phyloP scores from a whole-genome alignment of 169 alveolate genomes.

The Eimeria tenella region DNA sequence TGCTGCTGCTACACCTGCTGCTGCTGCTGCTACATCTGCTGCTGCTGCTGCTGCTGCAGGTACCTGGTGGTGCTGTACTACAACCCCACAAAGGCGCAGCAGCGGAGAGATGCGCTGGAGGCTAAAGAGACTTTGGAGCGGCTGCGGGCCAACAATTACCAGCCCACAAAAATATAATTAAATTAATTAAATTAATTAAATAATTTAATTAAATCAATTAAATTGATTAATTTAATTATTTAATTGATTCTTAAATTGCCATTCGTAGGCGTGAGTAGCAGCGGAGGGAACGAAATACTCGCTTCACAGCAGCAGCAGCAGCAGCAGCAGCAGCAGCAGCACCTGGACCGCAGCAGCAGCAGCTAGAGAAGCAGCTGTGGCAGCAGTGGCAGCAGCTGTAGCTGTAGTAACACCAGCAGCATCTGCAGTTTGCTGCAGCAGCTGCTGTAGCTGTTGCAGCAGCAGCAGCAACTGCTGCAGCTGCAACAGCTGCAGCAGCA shows the following conservation, averaged over 20 bases:
- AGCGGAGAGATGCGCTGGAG: slow-evolving; percentile 88
- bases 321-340: background rate
- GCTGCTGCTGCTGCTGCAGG: slow-evolving; percentile 58
- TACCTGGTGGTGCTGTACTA: slow-evolving; percentile 92
- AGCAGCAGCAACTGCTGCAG: background rate
- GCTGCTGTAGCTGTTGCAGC: background rate
- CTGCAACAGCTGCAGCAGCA: background rate
- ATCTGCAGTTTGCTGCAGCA: background rate
- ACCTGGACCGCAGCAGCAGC: background rate
- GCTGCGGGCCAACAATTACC: slow-evolving; percentile 77
- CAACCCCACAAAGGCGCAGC: slow-evolving; percentile 91
- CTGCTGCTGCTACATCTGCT: background rate
- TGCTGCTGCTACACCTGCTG: background rate
- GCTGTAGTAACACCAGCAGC: background rate
- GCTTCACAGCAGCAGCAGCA: background rate
- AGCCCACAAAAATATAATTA: slow-evolving; percentile 5
- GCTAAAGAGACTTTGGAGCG: slow-evolving; percentile 84
- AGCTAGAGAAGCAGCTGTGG: background rate
- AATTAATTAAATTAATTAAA: background rate
- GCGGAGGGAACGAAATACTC: background rate
- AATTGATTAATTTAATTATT: too few relatives aligned
- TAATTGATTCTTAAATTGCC: too few relatives aligned
- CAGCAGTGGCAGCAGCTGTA: background rate
- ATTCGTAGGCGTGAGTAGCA: too few relatives aligned
- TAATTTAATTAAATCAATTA: too few relatives aligned